These are phyloP conservation scores for Aspergillus hortae DNA, from an alignment of 2,329 filamentous ascomycete species.

Conservation along the genomic window DNA sequence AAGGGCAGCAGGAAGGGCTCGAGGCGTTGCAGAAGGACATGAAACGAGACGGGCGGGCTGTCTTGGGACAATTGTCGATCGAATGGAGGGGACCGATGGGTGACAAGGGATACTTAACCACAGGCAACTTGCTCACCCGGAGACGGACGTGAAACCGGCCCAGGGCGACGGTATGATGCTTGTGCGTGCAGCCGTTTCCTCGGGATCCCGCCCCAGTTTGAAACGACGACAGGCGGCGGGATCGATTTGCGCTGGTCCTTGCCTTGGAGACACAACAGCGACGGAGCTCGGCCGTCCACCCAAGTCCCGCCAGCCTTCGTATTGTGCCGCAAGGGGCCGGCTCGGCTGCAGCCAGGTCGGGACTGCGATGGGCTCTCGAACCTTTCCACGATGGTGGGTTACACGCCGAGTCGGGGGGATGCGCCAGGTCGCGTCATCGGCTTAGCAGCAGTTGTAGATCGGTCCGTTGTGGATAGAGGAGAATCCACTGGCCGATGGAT, in stretches of 20 bases:
- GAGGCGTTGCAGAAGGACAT: conserved; percentile 53
- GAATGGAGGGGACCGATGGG: conserved; percentile 90
- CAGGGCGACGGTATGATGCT: not conserved
- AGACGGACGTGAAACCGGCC: conserved; percentile 28
- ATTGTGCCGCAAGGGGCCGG: not conserved
- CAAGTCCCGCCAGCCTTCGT: not conserved
- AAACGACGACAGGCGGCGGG: not conserved
- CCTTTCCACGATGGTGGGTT: not conserved
- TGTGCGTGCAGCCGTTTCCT: not conserved
- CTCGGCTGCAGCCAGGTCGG: not conserved
- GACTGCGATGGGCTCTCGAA: not conserved
- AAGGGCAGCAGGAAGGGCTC: conserved; percentile 41
- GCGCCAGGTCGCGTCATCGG: not conserved
- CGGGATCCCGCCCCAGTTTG: not conserved
- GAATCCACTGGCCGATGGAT: not conserved
- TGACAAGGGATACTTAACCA: conserved; percentile 80
- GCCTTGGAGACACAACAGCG: not conserved
- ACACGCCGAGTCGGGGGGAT: not conserved
- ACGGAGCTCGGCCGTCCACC: not conserved
- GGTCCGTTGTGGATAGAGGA: not conserved
- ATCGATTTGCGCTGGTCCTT: not conserved
- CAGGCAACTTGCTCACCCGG: conserved; percentile 66
- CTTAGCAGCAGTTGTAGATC: not conserved
- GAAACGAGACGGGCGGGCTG: conserved; percentile 50
- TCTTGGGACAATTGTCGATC: conserved; percentile 78